Evolutionary conservation across 176 grass and related monocot genomes (phyloP).

Genomic region (Oryza punctata): DNA sequence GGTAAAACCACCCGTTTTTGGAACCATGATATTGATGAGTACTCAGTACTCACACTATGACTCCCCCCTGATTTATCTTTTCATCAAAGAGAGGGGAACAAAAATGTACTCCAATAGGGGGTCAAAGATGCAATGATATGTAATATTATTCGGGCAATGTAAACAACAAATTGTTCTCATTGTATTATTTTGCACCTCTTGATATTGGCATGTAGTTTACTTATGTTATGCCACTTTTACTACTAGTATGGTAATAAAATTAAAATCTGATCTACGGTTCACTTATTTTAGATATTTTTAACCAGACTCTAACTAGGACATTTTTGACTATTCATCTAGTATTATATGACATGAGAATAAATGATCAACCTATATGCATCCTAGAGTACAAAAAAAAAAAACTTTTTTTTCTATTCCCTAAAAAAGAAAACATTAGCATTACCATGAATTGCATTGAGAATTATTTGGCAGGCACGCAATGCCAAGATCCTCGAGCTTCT

Average conservation of each 20-base stretch:
- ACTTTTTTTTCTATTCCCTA: neutral
- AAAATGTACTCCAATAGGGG: neutral
- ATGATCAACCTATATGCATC: neutral
- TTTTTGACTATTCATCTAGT: neutral
- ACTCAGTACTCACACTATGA: neutral
- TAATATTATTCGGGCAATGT: neutral
- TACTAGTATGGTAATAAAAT: neutral
- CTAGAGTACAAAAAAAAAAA: neutral
- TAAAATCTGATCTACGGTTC: neutral
- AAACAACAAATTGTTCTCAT: neutral
- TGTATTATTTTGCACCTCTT: neutral
- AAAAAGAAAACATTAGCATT: neutral
- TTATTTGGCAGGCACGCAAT: constrained; percentile 45
- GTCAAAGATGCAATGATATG: neutral
- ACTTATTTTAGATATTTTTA: neutral
- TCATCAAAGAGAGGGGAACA: neutral
- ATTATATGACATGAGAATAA: neutral
- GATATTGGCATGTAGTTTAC: neutral
- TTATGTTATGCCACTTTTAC: neutral
- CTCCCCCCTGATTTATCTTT: neutral
- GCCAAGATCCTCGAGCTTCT: constrained; percentile 46
- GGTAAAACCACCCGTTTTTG: neutral
- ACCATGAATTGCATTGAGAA: constrained; percentile 52
- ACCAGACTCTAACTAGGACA: neutral
- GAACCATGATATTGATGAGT: neutral